Evolutionary conservation across 176 grass and related monocot genomes (phyloP).

Genomic region (Oryza officinalis): DNA sequence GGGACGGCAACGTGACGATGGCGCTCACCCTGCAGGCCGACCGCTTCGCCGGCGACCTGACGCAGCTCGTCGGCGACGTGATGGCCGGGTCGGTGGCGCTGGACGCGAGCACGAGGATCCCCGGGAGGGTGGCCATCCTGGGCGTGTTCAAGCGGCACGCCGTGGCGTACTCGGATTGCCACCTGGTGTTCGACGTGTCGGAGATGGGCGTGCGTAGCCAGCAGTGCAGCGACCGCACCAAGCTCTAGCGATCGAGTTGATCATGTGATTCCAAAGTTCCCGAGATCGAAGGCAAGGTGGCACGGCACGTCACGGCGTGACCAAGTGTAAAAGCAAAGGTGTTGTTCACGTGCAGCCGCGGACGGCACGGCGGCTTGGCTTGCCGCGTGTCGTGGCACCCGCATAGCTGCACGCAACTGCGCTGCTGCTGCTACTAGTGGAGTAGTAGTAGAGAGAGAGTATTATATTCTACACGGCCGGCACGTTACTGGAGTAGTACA

Average conservation of each 20-base stretch:
- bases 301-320: no score
- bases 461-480: no score
- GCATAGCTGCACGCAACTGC: no score
- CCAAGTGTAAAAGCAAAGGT: neutral
- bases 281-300: neutral
- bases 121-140: slow-evolving; percentile 51
- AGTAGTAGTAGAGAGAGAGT: no score
- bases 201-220: slow-evolving; percentile 51
- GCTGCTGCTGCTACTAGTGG: no score
- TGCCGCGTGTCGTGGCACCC: no score
- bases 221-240: slow-evolving; percentile 48
- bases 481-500: no score
- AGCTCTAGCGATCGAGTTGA: no score
- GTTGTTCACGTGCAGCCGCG: no score
- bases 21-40: slow-evolving; percentile 60
- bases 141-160: slow-evolving; percentile 70
- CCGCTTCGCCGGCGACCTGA: neutral
- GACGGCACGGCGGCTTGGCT: no score
- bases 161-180: slow-evolving; percentile 53
- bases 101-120: slow-evolving; percentile 48
- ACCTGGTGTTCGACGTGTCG: slow-evolving; percentile 36
- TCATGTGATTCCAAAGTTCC: no score
- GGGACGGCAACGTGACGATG: slow-evolving; percentile 36
- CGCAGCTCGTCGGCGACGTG: slow-evolving; percentile 35
- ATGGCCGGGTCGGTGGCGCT: slow-evolving; percentile 34